Conservation (phyloP, 2,329 filamentous ascomycete species). For the Drechslerella dactyloides region DNA sequence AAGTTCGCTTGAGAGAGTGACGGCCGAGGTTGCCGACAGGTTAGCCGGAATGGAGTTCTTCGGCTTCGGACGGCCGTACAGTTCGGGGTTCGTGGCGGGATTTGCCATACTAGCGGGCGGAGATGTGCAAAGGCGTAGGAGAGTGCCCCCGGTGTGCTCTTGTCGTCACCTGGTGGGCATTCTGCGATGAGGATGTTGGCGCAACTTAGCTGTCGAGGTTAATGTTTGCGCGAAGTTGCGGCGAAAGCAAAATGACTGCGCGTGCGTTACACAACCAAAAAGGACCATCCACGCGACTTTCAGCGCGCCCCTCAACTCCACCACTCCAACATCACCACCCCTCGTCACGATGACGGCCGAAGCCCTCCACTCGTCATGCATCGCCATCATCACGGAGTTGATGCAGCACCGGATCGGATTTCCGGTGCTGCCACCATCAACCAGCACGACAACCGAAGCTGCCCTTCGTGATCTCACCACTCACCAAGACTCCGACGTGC, state of each 20-base stretch:
- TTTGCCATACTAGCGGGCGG: conserved; percentile 63
- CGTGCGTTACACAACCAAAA: conserved; percentile 9
- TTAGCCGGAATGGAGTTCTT: conserved; percentile 70
- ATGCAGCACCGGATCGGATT: conserved; percentile 43
- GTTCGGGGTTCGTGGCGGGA: conserved; percentile 60
- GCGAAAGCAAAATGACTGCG: conserved; percentile 1
- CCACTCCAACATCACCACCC: conserved; percentile 15
- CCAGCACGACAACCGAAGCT: conserved; percentile 18
- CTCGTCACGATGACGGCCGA: conserved; percentile 25
- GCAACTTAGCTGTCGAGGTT: neutral
- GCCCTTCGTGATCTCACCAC: conserved; percentile 29
- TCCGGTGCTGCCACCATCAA: conserved; percentile 39
- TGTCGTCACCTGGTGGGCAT: conserved; percentile 23
- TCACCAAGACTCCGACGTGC: conserved; percentile 18
- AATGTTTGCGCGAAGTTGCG: conserved; percentile 4
- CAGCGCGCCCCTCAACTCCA: conserved; percentile 21
- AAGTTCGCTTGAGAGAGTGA: conserved; percentile 88
- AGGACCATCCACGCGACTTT: neutral
- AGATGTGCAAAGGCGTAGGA: conserved; percentile 10
- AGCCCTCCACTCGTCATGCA: conserved; percentile 23
- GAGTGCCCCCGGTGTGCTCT: conserved; percentile 8
- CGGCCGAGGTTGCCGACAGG: conserved; percentile 69
- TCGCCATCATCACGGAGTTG: conserved; percentile 34
- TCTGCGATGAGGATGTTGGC: neutral
- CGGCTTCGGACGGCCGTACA: conserved; percentile 77